Evolutionary conservation across 106 monocot species (phyloP).

Genomic region (Narthecium ossifragum): DNA sequence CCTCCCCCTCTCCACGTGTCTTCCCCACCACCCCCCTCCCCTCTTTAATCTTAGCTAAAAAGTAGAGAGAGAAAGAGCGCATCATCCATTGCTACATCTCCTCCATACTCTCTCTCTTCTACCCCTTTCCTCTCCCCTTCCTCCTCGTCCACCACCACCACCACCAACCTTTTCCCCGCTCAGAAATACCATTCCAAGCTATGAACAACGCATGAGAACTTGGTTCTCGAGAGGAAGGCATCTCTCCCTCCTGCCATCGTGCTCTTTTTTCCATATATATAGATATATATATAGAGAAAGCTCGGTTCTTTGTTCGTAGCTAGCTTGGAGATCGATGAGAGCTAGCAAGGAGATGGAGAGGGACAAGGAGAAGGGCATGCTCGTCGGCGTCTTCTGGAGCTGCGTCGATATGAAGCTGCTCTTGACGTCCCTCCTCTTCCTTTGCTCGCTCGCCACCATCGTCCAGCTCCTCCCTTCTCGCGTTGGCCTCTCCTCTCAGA

Average conservation of each 20-base stretch:
- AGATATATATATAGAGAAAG: background rate
- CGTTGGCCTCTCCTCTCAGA: background rate
- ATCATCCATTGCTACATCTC: too few species aligned
- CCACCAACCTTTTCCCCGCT: background rate
- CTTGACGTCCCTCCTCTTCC: conserved; percentile 28
- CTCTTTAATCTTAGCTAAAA: too few species aligned
- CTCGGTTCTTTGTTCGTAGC: background rate
- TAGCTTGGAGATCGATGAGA: background rate
- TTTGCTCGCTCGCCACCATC: conserved; percentile 20
- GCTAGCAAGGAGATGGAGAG: conserved; percentile 18
- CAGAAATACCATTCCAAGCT: background rate
- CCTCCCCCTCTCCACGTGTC: too few species aligned
- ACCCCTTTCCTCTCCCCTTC: background rate
- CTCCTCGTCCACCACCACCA: background rate
- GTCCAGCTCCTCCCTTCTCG: conserved; percentile 14
- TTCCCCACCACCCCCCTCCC: too few species aligned
- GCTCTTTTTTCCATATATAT: background rate
- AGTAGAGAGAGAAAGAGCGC: too few species aligned
- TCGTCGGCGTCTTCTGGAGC: conserved; percentile 30
- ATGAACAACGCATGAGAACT: background rate
- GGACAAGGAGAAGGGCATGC: conserved; percentile 14
- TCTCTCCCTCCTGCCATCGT: background rate
- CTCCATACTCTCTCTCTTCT: background rate
- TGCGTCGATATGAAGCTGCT: conserved; percentile 51
- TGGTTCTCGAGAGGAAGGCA: background rate